These are phyloP conservation scores for Nephelium lappaceum DNA, from an alignment of 345 rosid species.

Conservation along the genomic window DNA sequence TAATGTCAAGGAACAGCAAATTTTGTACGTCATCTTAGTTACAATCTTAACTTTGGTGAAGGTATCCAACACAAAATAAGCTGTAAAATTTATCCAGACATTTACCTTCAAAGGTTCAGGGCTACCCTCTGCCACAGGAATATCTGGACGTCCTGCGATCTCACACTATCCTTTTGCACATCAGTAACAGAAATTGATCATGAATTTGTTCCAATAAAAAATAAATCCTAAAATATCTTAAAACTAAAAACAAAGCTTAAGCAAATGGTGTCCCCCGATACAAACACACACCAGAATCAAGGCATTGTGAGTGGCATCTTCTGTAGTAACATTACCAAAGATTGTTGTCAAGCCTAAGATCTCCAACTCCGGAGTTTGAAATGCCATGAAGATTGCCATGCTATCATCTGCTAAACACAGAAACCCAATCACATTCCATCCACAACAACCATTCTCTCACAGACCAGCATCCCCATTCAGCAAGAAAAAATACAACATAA, in stretches of 20 bases:
- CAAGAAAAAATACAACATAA: neutral
- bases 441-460: neutral
- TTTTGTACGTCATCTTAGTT: neutral
- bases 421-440: neutral
- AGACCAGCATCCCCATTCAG: neutral
- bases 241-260: neutral
- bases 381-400: slow-evolving; percentile 97
- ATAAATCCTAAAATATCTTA: slow-evolving; percentile 1
- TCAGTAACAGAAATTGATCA: slow-evolving; percentile 51
- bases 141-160: slow-evolving; percentile 77
- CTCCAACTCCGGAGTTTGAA: slow-evolving; percentile 74
- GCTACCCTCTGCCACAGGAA: slow-evolving; percentile 91
- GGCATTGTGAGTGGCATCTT: slow-evolving; percentile 84
- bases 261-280: neutral
- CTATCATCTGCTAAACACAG: slow-evolving; percentile 63
- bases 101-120: slow-evolving; percentile 81
- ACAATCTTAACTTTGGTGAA: neutral
- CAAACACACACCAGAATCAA: slow-evolving; percentile 67
- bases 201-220: slow-evolving; percentile 35
- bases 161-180: slow-evolving; percentile 92
- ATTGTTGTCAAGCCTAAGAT: slow-evolving; percentile 84
- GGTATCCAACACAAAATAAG: neutral
- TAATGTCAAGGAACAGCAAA: neutral
- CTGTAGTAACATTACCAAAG: slow-evolving; percentile 79
- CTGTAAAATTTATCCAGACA: slow-evolving; percentile 11